Base-by-base conservation (phyloP, 352 stramenopile species). In the Achlya hypogyna region DNA sequence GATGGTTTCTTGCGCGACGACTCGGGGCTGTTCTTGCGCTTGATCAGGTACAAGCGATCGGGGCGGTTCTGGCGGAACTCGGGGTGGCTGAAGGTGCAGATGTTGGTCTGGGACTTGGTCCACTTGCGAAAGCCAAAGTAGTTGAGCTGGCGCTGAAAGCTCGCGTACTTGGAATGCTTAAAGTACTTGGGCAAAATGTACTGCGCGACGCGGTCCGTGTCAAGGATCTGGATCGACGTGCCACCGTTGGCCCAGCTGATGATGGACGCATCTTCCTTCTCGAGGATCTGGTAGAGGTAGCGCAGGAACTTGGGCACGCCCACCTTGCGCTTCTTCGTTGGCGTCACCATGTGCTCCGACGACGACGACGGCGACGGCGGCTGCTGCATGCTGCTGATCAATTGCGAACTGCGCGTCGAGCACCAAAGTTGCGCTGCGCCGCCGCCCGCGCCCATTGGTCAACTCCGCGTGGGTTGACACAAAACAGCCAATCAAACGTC, bases 101-200 rank as follows among this genome's bases (percentile, higher is more conserved):
- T 79, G 64, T 79, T 91, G 31, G 60, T 60, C 60, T 89, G 79
- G 5, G 81, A 87, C 62, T 91, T 91, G 34, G 79, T 89, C 81
- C 81, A 89, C 65, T 91, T 91, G 70, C 75, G 75, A 72, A 98
- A 98, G 31, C 76, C 81, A 79, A 98, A 98, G 71, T 98, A 96
- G 73, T 95, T 96, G 51, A 98, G 77, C 71, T 98, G 89, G 45
- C 91, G 79, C 68, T 96, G 87, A 63, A 98, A 93, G 51, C 87
- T 96, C 56, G 91, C 88, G 71, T 96, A 98, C 65, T 91, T 96
- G 51, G 79, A 78, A 70, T 98, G 89, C 63, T 97, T 97, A 68
- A 98, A 98, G 75, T 97, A 98, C 63, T 90, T 88, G 22, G 91
- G 88, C 20, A 98, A 14, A 69, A 67, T 62, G 72, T 87, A 77